Evolutionary conservation across 139 green algal genomes (phyloP).

Genomic region (Gonium pectorale): DNA sequence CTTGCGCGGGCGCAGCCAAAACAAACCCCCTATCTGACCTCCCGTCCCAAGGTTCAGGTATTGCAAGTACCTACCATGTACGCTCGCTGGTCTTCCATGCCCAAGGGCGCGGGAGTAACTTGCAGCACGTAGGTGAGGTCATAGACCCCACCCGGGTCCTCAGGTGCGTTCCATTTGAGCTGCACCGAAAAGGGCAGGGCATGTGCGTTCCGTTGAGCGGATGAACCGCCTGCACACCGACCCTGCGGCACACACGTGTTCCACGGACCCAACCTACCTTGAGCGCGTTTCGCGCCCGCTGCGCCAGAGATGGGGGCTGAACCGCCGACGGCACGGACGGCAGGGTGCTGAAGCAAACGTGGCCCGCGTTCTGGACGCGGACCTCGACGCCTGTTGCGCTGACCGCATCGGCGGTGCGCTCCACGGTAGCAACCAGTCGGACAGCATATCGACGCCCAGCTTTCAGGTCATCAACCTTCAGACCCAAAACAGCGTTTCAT

Average conservation of each 20-base stretch:
- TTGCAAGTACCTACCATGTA: constrained; percentile 1
- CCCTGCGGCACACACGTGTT: not conserved
- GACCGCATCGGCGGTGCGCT: not conserved
- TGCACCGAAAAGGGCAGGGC: too few species aligned
- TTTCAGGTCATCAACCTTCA: constrained; percentile 29
- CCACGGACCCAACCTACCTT: constrained; percentile 54
- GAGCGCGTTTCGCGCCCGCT: constrained; percentile 61
- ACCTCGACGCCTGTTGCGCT: constrained; percentile 41
- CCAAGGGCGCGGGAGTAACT: constrained; percentile 57
- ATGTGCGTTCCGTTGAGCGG: too few species aligned
- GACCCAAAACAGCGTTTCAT: too few species aligned
- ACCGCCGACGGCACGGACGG: constrained; percentile 58
- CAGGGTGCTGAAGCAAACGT: constrained; percentile 59
- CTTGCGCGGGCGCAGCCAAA: too few species aligned
- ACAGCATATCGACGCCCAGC: constrained; percentile 22
- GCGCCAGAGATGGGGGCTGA: constrained; percentile 57
- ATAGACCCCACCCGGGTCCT: constrained; percentile 75
- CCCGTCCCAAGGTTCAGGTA: too few species aligned
- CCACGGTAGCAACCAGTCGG: not conserved
- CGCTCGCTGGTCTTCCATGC: constrained; percentile 37
- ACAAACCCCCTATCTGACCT: too few species aligned
- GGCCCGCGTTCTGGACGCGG: constrained; percentile 42
- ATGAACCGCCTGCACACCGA: too few species aligned
- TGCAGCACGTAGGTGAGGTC: constrained; percentile 63
- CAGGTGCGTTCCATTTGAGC: constrained; percentile 75